Evolutionary conservation across 2,329 filamentous ascomycete genomes (phyloP).

Genomic region (Huntiella bhutanensis): DNA sequence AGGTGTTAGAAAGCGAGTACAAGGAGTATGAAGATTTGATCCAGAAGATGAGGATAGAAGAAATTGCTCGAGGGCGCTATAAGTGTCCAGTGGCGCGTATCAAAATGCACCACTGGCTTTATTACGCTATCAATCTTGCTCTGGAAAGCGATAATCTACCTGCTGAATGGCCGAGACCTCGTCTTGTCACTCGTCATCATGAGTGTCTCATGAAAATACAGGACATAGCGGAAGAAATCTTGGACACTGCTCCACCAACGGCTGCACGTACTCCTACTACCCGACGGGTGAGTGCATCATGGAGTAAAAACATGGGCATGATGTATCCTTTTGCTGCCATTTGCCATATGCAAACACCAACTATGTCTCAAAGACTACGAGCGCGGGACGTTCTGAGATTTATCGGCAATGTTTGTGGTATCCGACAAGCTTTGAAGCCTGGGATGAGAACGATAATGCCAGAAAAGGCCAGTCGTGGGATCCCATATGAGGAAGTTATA

Average conservation of each 20-base stretch:
- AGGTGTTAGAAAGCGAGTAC: slow-evolving; percentile 4
- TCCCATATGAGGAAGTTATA: no score
- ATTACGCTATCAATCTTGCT: slow-evolving; percentile 7
- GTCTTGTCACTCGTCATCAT: neutral
- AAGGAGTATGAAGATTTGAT: neutral
- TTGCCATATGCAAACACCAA: slow-evolving; percentile 10
- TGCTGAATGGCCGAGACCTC: neutral
- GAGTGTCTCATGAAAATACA: slow-evolving; percentile 3
- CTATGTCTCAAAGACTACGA: slow-evolving; percentile 3
- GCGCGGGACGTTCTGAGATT: slow-evolving; percentile 9
- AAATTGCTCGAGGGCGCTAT: neutral
- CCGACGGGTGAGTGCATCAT: neutral
- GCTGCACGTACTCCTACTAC: neutral
- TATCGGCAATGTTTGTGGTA: slow-evolving; percentile 9
- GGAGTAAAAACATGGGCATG: slow-evolving; percentile 10
- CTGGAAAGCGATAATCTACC: neutral
- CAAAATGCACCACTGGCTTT: slow-evolving; percentile 9
- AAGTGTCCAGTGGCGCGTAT: slow-evolving; percentile 8
- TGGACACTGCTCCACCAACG: slow-evolving; percentile 6
- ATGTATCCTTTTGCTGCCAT: slow-evolving; percentile 11
- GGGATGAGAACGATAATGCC: slow-evolving; percentile 7
- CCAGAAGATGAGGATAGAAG: neutral
- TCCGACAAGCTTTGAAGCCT: slow-evolving; percentile 7
- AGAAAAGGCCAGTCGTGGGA: slow-evolving; percentile 1
- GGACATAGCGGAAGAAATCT: slow-evolving; percentile 3